Conservation (phyloP, 78 protist genomes). For the Protostelium mycophagum region DNA sequence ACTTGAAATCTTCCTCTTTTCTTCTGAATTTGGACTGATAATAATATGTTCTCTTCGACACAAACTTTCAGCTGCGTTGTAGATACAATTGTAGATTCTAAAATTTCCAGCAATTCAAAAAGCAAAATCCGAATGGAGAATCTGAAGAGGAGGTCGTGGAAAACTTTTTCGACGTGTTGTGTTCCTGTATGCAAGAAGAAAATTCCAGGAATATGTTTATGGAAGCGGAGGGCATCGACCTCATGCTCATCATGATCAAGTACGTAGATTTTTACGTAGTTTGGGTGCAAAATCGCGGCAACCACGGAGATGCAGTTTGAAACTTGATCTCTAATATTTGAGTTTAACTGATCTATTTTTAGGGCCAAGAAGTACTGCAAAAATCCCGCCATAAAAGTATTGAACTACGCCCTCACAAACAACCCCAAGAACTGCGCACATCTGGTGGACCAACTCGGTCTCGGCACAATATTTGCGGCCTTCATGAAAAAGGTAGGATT, state of each 20-base stretch:
- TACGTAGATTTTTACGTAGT: constrained; percentile 14
- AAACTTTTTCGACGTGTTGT: constrained; percentile 29
- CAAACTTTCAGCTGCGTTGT: too few species aligned
- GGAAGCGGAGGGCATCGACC: constrained; percentile 54
- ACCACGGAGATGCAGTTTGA: too few species aligned
- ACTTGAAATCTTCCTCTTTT: too few species aligned
- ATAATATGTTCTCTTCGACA: too few species aligned
- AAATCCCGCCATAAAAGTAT: constrained; percentile 34
- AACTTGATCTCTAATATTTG: neutral
- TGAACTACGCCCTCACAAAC: constrained; percentile 13
- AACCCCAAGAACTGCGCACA: neutral
- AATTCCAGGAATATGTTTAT: constrained; percentile 17
- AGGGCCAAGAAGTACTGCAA: constrained; percentile 52
- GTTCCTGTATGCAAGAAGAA: constrained; percentile 19
- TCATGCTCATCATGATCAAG: constrained; percentile 62
- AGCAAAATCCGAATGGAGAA: neutral
- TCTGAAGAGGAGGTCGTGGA: constrained; percentile 16
- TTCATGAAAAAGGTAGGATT: constrained; percentile 57
- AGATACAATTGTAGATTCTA: too few species aligned
- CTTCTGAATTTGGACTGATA: too few species aligned
- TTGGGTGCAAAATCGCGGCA: too few species aligned
- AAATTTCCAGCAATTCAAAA: neutral
- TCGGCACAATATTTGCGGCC: constrained; percentile 51
- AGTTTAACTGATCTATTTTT: neutral
- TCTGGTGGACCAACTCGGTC: constrained; percentile 37